phyloP scores from a whole-genome alignment of 2,329 filamentous ascomycete genomes.

The Curvularia spicifera region DNA sequence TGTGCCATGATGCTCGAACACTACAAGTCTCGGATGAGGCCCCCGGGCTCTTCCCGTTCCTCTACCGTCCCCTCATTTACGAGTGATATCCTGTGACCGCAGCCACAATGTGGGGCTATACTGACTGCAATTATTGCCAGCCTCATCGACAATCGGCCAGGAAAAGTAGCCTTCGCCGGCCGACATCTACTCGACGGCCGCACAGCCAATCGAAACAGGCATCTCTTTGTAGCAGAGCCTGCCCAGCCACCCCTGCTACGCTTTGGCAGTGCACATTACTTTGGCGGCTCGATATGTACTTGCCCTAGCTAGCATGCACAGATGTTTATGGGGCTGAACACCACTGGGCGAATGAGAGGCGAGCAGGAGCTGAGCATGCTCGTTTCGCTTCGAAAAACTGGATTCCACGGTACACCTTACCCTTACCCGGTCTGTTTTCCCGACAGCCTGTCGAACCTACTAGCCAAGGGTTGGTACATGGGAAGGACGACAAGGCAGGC shows the following conservation, averaged over 20 bases:
- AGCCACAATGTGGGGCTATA: constrained; percentile 9
- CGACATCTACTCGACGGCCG: neutral
- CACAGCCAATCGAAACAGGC: neutral
- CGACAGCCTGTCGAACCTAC: constrained; percentile 14
- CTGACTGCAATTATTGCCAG: constrained; percentile 1
- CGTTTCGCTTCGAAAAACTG: constrained; percentile 8
- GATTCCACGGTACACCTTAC: constrained; percentile 6
- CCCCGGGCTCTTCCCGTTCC: constrained; percentile 6
- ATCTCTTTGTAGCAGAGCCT: neutral
- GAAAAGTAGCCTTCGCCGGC: neutral
- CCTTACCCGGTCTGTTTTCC: constrained; percentile 4
- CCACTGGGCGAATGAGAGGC: constrained; percentile 2
- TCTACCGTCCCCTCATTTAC: neutral
- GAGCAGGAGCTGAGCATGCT: neutral
- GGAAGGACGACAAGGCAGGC: constrained; percentile 3
- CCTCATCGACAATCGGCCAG: neutral
- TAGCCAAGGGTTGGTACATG: constrained; percentile 12
- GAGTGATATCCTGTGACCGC: constrained; percentile 7
- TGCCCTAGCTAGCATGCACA: constrained; percentile 1
- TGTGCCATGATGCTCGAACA: constrained; percentile 15
- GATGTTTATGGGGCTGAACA: constrained; percentile 5
- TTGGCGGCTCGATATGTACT: neutral
- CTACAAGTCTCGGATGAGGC: constrained; percentile 14
- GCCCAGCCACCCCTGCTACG: neutral
- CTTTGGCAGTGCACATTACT: neutral